Evolutionary conservation across 73 alveolate genomes (phyloP).

Genomic region (Paramecium bursaria): DNA sequence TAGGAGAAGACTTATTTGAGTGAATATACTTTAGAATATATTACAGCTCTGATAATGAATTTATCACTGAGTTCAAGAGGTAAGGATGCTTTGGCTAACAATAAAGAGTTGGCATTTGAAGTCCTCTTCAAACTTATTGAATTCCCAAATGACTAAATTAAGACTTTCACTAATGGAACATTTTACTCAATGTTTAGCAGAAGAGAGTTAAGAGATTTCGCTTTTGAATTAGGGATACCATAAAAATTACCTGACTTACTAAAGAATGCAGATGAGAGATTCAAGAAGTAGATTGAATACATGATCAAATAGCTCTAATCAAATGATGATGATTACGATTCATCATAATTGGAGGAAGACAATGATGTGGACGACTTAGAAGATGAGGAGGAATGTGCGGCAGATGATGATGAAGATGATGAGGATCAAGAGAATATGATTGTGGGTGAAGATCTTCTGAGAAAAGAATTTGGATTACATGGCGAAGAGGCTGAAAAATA

Average conservation of each 20-base stretch:
- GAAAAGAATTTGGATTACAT: slow-evolving; percentile 31
- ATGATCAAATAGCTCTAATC: slow-evolving; percentile 36
- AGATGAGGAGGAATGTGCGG: slow-evolving; percentile 38
- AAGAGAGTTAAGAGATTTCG: slow-evolving; percentile 74
- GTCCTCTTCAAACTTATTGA: slow-evolving; percentile 90
- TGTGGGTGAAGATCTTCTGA: slow-evolving; percentile 51
- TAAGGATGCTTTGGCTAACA: slow-evolving; percentile 88
- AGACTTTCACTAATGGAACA: slow-evolving; percentile 81
- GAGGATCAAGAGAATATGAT: slow-evolving; percentile 27
- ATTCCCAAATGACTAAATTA: slow-evolving; percentile 79
- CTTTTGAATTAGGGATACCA: slow-evolving; percentile 55
- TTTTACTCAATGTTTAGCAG: slow-evolving; percentile 83
- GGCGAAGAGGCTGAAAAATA: slow-evolving; percentile 27
- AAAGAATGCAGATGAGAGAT: slow-evolving; percentile 4
- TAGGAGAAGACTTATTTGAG: slow-evolving; percentile 87
- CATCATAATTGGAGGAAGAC: slow-evolving; percentile 49
- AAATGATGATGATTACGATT: slow-evolving; percentile 45
- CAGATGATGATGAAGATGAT: slow-evolving; percentile 59
- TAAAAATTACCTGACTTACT: slow-evolving; percentile 41
- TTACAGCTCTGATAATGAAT: slow-evolving; percentile 97
- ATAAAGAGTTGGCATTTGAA: slow-evolving; percentile 80
- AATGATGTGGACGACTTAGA: slow-evolving; percentile 61
- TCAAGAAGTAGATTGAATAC: slow-evolving; percentile 38
- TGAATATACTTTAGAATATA: slow-evolving; percentile 95
- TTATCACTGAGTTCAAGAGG: slow-evolving; percentile 96